phyloP scores from a whole-genome alignment of 495 filamentous ascomycete genomes.

The Astrothelium subdiscretum region DNA sequence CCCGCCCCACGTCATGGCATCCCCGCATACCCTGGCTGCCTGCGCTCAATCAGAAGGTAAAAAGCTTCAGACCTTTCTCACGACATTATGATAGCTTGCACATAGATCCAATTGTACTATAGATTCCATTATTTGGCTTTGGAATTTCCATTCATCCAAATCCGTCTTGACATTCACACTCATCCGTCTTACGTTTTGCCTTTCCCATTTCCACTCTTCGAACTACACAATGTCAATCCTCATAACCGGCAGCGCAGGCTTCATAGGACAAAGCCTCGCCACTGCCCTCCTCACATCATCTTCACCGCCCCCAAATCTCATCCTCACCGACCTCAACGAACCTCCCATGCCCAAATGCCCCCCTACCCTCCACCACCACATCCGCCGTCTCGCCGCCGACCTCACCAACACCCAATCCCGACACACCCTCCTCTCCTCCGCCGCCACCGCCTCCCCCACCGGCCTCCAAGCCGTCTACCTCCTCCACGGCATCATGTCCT shows the following conservation, averaged over 20 bases:
- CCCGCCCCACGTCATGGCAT: background rate
- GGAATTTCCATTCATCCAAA: too few relatives aligned
- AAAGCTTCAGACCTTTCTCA: background rate
- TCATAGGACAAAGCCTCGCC: slow-evolving; percentile 27
- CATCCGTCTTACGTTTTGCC: too few relatives aligned
- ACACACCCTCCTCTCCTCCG: slow-evolving; percentile 4
- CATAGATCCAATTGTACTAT: background rate
- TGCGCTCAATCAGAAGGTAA: background rate
- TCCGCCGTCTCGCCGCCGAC: slow-evolving; percentile 18
- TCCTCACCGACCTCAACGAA: slow-evolving; percentile 25
- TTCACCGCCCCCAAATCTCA: slow-evolving; percentile 9
- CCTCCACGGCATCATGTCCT: slow-evolving; percentile 81
- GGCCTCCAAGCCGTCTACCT: slow-evolving; percentile 54
- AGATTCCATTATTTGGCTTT: too few relatives aligned
- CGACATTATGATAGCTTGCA: background rate
- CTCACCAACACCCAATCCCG: slow-evolving; percentile 12
- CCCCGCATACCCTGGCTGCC: background rate
- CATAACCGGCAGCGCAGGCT: slow-evolving; percentile 27
- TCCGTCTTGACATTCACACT: too few relatives aligned
- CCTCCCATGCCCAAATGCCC: slow-evolving; percentile 19
- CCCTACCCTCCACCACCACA: slow-evolving; percentile 3
- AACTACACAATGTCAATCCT: slow-evolving; percentile 20
- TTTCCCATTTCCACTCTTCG: background rate
- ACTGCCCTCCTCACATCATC: slow-evolving; percentile 17
- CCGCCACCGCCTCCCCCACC: background rate